Evolutionary conservation across 1,284 basidiomycete genomes (phyloP), one percentile per base, ranked within the genome.

Genomic region (Golubevia pallescens): DNA sequence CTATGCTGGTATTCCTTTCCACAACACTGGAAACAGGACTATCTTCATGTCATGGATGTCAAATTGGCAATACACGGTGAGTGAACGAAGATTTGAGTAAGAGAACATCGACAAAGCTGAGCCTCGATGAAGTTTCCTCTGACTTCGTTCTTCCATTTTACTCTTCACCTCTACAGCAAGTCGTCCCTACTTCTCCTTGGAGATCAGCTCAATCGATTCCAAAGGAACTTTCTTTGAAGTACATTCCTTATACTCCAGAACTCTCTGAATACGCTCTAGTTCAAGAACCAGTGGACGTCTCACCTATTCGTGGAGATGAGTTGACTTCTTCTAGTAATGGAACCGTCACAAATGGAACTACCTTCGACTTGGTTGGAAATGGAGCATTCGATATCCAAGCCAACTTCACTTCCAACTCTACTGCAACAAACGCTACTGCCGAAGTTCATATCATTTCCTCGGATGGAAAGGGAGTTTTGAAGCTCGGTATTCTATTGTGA

Each of bases 1-100:
- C 56, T 87, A 87, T 69, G 87, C 86, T 13, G 86, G 84, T 19
- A 85, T 86, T 69, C 86, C 86, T 69, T 87, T 84, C 76, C 75
- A 75, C 68, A 81, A 81, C 57, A 70, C 71, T 7, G 71, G 74
- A 16, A 69, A 75, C 56, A 67, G 73, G 61, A 68, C 81, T 16
- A 73, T 86, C 62, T 76, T 71, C 24, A 82, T 87, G 24, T 81
- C 73, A 2, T 87, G 87, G 87, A 86, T 86, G 28, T 80, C 71
- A 71, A 87, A 87, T 75, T 87, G 86, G 86, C 80, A 86, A 71
- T 87, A 87, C 77, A 77, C 84, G 19, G 34, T 38, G 34, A 38
- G 34, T 38, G 16, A 48, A 13, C 42, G 42, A 16, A 48, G 42
- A 16, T 48, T 48, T 48, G 16, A 28, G 28, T 48, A 16, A 48